These are phyloP conservation scores for Firmiana major DNA, from an alignment of 345 rosid species.

Conservation along the genomic window DNA sequence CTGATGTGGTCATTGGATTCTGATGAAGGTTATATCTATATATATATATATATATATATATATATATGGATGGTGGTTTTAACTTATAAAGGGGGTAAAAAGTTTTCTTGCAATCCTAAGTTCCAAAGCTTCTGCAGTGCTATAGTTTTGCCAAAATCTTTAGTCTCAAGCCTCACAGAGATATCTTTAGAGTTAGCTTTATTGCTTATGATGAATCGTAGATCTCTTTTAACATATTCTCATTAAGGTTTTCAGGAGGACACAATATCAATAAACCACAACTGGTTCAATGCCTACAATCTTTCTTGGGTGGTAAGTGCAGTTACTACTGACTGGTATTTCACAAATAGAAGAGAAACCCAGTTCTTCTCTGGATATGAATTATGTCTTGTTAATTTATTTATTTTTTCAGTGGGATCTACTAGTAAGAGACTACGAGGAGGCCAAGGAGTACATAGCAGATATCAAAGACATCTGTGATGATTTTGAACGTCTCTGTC, in stretches of 20 bases:
- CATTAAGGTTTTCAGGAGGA: constrained; percentile 59
- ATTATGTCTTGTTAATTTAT: constrained; percentile 5
- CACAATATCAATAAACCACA: constrained; percentile 89
- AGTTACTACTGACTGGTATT: background rate
- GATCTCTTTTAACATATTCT: background rate
- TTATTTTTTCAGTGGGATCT: constrained; percentile 67
- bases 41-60: too few relatives aligned
- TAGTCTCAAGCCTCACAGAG: background rate
- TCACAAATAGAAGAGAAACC: background rate
- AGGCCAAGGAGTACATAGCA: constrained; percentile 79
- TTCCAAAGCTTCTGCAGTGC: background rate
- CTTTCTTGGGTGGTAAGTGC: constrained; percentile 83
- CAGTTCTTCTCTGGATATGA: background rate
- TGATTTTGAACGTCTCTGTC: constrained; percentile 87
- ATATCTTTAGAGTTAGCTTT: background rate
- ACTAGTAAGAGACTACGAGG: constrained; percentile 69
- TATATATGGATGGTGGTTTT: background rate
- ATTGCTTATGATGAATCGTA: background rate
- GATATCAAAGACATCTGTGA: constrained; percentile 85
- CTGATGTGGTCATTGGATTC: background rate
- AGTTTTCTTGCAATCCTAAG: background rate
- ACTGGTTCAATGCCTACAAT: constrained; percentile 87
- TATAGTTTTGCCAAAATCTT: background rate
- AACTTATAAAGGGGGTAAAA: background rate
- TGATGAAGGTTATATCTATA: background rate